Base-by-base conservation (phyloP, 1,284 basidiomycete genomes). In the Kalmanozyma brasiliensis region DNA sequence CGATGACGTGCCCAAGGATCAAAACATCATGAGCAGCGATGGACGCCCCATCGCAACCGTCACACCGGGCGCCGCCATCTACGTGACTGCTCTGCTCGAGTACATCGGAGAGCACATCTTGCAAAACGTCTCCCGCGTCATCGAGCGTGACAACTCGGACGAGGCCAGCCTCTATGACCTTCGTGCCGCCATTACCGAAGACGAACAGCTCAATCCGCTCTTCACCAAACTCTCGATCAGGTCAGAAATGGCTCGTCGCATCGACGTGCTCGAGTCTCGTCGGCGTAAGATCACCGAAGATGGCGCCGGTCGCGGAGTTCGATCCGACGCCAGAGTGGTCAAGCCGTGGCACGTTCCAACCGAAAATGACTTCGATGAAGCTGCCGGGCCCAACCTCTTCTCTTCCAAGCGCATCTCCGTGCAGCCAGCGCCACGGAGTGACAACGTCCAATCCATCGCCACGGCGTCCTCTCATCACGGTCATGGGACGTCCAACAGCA, bases 11-110 rank as follows among this genome's bases (percentile, higher is more conserved):
- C 59, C 56, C 29, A 49, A 49, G 24, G 77, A 79, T 16, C 75
- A 77, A 37, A 76, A 75, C 53, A 76, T 79, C 64, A 79, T 77
- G 75, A 76, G 73, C 41, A 46, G 38, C 48, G 75, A 79, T 17
- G 76, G 77, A n/a, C 55, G 74, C 11, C 75, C 77, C n/a, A 68
- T 79, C 22, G 77, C 77, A n/a, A 77, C 77, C 17, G 70, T 79
- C 53, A 79, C 77, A 10, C 74, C 73, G 4, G 73, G 64, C 17
- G 77, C 77, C 11, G 65, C 74, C 46, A 79, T 79, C 59, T 79
- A 79, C 53, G 74, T 79, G 8, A 77, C 77, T 11, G 76, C 77
- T 8, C 49, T 79, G 24, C 65, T 79, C 51, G 77, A 79, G 33
- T 79, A 60, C 37, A 65, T 79, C 24, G 77, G 67, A 20, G 56